Evolutionary conservation across 306 rosid genomes (phyloP).

Genomic region (Fragaria nilgerrensis): DNA sequence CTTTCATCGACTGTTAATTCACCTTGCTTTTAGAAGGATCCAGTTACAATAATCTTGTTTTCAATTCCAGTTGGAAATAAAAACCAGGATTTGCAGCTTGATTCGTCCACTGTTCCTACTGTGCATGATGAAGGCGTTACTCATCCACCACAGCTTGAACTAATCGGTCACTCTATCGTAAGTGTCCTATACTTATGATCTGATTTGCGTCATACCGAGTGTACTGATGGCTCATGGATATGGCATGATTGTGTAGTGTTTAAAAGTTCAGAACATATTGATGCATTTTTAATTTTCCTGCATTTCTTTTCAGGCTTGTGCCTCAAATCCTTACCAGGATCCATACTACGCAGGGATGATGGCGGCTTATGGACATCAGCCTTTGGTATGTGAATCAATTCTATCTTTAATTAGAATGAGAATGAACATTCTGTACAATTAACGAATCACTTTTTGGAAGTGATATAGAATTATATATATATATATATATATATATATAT

Average conservation of each 20-base stretch:
- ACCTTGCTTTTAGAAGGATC: neutral
- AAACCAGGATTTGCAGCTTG: constrained; percentile 52
- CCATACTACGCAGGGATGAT: constrained; percentile 82
- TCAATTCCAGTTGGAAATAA: constrained; percentile 47
- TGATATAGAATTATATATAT: too few relatives aligned
- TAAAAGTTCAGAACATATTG: constrained; percentile 16
- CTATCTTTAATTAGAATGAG: neutral
- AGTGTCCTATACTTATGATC: constrained; percentile 26
- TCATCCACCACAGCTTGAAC: constrained; percentile 82
- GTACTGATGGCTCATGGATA: constrained; percentile 17
- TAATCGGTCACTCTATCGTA: constrained; percentile 92
- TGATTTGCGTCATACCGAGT: neutral
- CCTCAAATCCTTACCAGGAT: constrained; percentile 87
- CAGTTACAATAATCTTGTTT: constrained; percentile 7
- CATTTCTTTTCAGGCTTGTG: constrained; percentile 73
- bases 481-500: neutral
- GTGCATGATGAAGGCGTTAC: constrained; percentile 47
- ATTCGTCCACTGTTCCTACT: constrained; percentile 47
- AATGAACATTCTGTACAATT: neutral
- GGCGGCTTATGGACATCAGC: constrained; percentile 84
- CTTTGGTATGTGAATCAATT: constrained; percentile 52
- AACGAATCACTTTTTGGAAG: neutral
- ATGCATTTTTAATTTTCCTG: constrained; percentile 28
- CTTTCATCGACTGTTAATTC: constrained; percentile 7
- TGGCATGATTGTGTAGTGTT: constrained; percentile 18